Percentiles rank a stretch among this genome's conserved stretches.
Conservation (phyloP, 371 early-diverging fungal species). For the Ordospora colligata region DNA sequence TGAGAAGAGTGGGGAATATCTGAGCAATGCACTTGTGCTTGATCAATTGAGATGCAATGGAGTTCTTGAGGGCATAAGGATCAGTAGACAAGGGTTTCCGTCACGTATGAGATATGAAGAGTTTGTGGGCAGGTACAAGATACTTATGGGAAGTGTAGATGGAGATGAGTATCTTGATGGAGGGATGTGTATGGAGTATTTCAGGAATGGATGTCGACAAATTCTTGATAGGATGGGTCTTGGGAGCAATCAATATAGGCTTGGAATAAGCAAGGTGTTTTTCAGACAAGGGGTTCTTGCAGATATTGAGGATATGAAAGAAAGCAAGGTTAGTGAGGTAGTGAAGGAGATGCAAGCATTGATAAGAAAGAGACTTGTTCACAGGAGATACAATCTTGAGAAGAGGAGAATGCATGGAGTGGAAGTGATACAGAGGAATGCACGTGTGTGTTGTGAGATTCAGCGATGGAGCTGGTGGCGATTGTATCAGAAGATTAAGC, state of each 20-base stretch:
- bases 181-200: constrained; percentile 62
- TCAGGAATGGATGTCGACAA: neutral
- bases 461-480: constrained; percentile 60
- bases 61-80: constrained; percentile 96
- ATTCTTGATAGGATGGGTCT: neutral
- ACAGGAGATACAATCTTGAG: constrained; percentile 59
- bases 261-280: constrained; percentile 89
- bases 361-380: constrained; percentile 71
- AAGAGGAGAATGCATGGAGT: constrained; percentile 23
- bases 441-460: constrained; percentile 35
- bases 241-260: constrained; percentile 64
- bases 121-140: constrained; percentile 83
- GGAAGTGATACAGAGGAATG: constrained; percentile 50
- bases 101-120: constrained; percentile 81
- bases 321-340: constrained; percentile 69
- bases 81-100: constrained; percentile 92
- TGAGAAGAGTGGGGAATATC: constrained; percentile 73
- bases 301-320: constrained; percentile 84
- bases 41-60: constrained; percentile 96
- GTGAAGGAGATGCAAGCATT: constrained; percentile 75
- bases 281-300: constrained; percentile 90
- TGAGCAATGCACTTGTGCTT: constrained; percentile 73
- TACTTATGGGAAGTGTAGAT: constrained; percentile 69
- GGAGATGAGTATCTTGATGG: constrained; percentile 67
- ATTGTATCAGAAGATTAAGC: constrained; percentile 85